Evolutionary conservation across 2,329 filamentous ascomycete species (phyloP), one percentile per base, ranked within the genome.

Genomic region (Curvularia eragrostidis): DNA sequence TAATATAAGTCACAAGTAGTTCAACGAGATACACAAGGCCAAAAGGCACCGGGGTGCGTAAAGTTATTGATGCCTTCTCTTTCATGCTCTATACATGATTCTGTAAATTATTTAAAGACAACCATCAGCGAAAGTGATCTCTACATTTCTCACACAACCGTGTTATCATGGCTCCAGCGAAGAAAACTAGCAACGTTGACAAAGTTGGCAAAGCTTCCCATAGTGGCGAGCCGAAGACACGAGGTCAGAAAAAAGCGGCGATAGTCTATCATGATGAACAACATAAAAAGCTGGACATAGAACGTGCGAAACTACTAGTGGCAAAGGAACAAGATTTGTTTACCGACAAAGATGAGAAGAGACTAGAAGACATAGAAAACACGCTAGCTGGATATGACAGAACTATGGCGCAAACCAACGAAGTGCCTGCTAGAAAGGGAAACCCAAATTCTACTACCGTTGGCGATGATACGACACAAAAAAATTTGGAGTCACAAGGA

Each of bases 21-120:
- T 12, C 7, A 36, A 15, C 30, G 15, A 19, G 26, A 34, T n/a
- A 48, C 4, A 54, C 6, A 19, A 3, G 39, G 24, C 44, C 30
- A 5, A 8, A 54, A 54, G 26, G 26, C 26, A 18, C 44, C 15
- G 19, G 44, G 15, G 36, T 54, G 28, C 19, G 18, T 19, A 48
- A 43, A 48, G 13, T 19, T 54, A 48, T 13, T 43, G 13, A 36
- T 26, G 30, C 24, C 18, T 15, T 36, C 36, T 54, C 52, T 6
- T 58, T 51, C 28, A 47, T 51, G 5, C 26, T 56, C 18, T 41
- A 19, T 3, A 52, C 51, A 26, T 12, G 18, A 23, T 30, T 47
- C 32, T 43, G 21, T 15, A 52, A 5, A 56, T 21, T 52, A 19
- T 56, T 52, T 56, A 56, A 56, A 56, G 36, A 39, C 36, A 39